Conservation (phyloP, 2,329 filamentous ascomycete species). For the Talaromyces sp. region DNA sequence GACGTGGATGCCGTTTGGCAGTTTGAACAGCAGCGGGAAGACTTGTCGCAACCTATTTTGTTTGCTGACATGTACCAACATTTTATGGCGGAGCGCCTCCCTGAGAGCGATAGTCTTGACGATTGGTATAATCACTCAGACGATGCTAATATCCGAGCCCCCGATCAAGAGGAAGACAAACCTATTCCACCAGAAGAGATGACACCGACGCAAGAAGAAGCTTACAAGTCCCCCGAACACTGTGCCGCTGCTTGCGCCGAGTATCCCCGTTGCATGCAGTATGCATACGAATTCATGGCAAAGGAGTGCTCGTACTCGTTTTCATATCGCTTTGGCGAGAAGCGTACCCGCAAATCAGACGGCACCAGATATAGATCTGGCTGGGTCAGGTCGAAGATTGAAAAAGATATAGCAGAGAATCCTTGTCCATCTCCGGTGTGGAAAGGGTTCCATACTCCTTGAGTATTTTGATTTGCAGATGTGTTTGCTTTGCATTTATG, state of each 20-base stretch:
- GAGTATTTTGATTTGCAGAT: not conserved
- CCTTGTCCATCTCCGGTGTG: slow-evolving; percentile 10
- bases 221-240: slow-evolving; percentile 44
- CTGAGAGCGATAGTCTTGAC: slow-evolving; percentile 34
- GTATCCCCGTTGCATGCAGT: slow-evolving; percentile 35
- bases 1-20: slow-evolving; percentile 53
- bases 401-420: slow-evolving; percentile 9
- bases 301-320: slow-evolving; percentile 17
- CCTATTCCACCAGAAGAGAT: slow-evolving; percentile 38
- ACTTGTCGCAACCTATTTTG: slow-evolving; percentile 37
- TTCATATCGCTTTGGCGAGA: slow-evolving; percentile 17
- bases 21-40: slow-evolving; percentile 48
- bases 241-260: slow-evolving; percentile 51
- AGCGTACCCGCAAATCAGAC: slow-evolving; percentile 4
- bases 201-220: slow-evolving; percentile 44
- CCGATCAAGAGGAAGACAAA: slow-evolving; percentile 21
- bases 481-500: slow-evolving; percentile 9
- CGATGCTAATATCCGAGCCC: slow-evolving; percentile 42
- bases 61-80: slow-evolving; percentile 52
- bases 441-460: slow-evolving; percentile 12
- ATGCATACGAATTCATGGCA: slow-evolving; percentile 20
- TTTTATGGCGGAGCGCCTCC: slow-evolving; percentile 48
- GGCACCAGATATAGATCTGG: slow-evolving; percentile 16
- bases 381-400: slow-evolving; percentile 16
- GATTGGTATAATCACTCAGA: slow-evolving; percentile 56